Percentiles rank a stretch among this genome's conserved stretches.
Conservation (phyloP, 2,329 filamentous ascomycete genomes). For the Neopestalotiopsis sp. region DNA sequence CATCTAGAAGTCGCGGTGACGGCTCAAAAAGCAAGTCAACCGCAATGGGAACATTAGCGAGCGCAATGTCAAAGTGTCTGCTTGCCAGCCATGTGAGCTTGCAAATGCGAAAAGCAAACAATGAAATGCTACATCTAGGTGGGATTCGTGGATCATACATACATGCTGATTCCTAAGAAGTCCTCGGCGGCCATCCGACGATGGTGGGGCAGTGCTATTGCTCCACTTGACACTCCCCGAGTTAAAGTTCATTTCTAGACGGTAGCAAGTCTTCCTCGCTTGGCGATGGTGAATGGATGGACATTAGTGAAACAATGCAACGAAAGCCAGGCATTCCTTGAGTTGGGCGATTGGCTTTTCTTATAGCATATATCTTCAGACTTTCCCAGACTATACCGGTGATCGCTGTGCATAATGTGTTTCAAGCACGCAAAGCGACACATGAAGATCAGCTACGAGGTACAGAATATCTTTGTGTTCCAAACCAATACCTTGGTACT, state of each 20-base stretch:
- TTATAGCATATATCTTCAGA: background rate
- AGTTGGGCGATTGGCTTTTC: background rate
- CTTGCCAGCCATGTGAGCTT: background rate
- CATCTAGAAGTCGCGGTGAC: background rate
- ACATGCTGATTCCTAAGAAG: background rate
- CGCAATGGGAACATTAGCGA: background rate
- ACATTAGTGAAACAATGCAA: background rate
- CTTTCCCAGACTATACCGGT: too few species aligned
- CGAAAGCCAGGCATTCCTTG: background rate
- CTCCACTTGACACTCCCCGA: slow-evolving; percentile 2
- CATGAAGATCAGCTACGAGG: too few species aligned
- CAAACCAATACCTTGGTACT: too few species aligned
- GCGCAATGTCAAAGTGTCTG: background rate
- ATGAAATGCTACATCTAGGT: too few species aligned
- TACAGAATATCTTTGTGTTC: too few species aligned
- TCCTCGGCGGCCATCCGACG: slow-evolving; percentile 7
- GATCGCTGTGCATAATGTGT: too few species aligned
- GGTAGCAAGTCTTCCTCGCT: background rate
- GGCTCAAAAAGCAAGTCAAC: background rate
- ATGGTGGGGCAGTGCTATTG: background rate
- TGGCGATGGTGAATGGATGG: background rate
- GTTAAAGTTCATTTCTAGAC: background rate
- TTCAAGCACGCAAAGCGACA: too few species aligned
- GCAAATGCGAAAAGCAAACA: background rate
- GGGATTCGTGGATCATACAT: too few species aligned